phyloP scores from a whole-genome alignment of 305 asterid species.

The Rubia tinctorum region DNA sequence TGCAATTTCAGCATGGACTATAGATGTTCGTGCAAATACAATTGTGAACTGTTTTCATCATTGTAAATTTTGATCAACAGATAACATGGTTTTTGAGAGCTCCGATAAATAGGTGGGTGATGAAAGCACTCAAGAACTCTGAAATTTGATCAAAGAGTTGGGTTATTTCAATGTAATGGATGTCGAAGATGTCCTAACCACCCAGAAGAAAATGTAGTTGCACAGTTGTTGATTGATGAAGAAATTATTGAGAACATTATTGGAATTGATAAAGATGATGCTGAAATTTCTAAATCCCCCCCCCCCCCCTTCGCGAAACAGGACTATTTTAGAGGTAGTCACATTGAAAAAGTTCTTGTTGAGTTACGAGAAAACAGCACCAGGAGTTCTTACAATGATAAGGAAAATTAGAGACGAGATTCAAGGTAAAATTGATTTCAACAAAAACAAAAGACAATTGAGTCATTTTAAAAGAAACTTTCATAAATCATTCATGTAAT shows the following conservation, averaged over 20 bases:
- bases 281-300: not conserved
- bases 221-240: too few relatives aligned
- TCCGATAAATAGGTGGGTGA: not conserved
- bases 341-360: too few relatives aligned
- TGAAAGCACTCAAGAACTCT: not conserved
- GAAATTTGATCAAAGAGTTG: not conserved
- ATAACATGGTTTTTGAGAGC: not conserved
- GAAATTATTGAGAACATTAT: too few relatives aligned
- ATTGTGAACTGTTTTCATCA: not conserved
- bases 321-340: not conserved
- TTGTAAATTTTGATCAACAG: too few relatives aligned
- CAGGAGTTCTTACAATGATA: too few relatives aligned
- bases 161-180: slow-evolving; percentile 1
- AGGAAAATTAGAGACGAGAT: too few relatives aligned
- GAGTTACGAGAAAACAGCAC: too few relatives aligned
- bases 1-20: not conserved
- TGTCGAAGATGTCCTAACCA: not conserved
- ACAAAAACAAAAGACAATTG: too few relatives aligned
- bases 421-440: too few relatives aligned
- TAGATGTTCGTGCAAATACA: not conserved
- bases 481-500: too few relatives aligned
- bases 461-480: too few relatives aligned
- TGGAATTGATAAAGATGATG: not conserved
- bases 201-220: not conserved
- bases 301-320: not conserved